phyloP scores from a whole-genome alignment of 2,329 filamentous ascomycete species.

The Gremmenia infestans region DNA sequence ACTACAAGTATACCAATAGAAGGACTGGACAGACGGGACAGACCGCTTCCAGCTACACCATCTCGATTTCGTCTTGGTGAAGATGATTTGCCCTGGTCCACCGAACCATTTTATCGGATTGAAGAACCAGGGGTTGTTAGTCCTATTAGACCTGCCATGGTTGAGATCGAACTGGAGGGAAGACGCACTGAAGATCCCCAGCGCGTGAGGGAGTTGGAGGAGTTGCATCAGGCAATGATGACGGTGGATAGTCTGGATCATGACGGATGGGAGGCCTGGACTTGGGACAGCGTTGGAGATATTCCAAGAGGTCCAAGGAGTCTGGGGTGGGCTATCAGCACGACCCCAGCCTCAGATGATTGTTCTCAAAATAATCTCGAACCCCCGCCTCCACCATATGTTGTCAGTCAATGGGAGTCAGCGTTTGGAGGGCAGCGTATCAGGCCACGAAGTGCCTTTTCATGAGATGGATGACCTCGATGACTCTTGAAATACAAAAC shows the following conservation, averaged over 20 bases:
- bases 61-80: constrained; percentile 31
- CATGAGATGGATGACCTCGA: not conserved
- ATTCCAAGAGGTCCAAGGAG: constrained; percentile 25
- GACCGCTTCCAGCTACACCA: constrained; percentile 27
- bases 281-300: constrained; percentile 23
- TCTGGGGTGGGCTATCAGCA: constrained; percentile 29
- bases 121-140: constrained; percentile 7
- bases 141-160: not conserved
- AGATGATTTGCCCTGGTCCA: constrained; percentile 29
- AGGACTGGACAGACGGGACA: constrained; percentile 19
- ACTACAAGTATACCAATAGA: constrained; percentile 1
- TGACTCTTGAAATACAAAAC: not conserved
- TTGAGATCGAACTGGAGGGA: constrained; percentile 15
- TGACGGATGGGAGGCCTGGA: constrained; percentile 27
- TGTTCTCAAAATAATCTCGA: not conserved
- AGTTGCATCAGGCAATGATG: constrained; percentile 31
- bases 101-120: constrained; percentile 25
- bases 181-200: constrained; percentile 26
- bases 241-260: constrained; percentile 28
- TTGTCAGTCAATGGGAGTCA: constrained; percentile 27
- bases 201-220: constrained; percentile 25
- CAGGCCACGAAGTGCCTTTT: constrained; percentile 16
- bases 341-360: constrained; percentile 11
- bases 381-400: constrained; percentile 23
- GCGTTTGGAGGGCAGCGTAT: constrained; percentile 3